These are phyloP conservation scores for Paecilomyces sp. DNA, from an alignment of 2,329 filamentous ascomycete species.

Conservation along the genomic window DNA sequence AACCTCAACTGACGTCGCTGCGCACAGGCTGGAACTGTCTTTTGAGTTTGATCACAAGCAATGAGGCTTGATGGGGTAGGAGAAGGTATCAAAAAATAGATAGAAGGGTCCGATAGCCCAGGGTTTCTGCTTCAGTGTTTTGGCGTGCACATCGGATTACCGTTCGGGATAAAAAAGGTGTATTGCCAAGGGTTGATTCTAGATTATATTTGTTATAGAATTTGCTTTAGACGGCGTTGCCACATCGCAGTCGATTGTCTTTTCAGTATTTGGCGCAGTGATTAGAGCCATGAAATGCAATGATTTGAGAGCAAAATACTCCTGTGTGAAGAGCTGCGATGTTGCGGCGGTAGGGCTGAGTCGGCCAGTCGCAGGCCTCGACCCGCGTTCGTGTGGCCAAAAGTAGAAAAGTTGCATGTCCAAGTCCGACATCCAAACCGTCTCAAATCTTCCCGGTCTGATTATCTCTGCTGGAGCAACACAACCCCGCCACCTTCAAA, in stretches of 20 bases:
- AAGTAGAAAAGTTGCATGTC: conserved; percentile 16
- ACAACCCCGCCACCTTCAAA: conserved; percentile 8
- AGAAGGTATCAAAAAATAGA: background rate
- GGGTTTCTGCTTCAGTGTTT: conserved; percentile 12
- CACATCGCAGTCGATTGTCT: background rate
- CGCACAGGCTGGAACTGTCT: conserved; percentile 52
- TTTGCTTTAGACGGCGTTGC: background rate
- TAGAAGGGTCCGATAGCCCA: background rate
- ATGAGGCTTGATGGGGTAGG: conserved; percentile 19
- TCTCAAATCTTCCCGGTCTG: conserved; percentile 22
- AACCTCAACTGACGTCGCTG: conserved; percentile 7
- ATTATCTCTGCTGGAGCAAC: conserved; percentile 11
- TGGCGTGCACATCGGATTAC: conserved; percentile 23
- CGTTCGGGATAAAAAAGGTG: background rate
- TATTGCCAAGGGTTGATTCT: background rate
- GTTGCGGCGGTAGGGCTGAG: background rate
- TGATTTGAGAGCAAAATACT: background rate
- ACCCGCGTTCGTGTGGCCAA: conserved; percentile 8
- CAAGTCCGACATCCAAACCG: conserved; percentile 16
- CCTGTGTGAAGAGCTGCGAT: background rate
- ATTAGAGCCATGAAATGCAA: background rate
- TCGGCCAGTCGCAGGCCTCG: background rate
- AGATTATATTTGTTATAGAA: background rate
- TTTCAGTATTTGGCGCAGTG: background rate
- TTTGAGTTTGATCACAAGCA: conserved; percentile 49